These are phyloP conservation scores for Psidium friedrichsthalianum DNA, from an alignment of 345 rosid genomes.

Conservation along the genomic window DNA sequence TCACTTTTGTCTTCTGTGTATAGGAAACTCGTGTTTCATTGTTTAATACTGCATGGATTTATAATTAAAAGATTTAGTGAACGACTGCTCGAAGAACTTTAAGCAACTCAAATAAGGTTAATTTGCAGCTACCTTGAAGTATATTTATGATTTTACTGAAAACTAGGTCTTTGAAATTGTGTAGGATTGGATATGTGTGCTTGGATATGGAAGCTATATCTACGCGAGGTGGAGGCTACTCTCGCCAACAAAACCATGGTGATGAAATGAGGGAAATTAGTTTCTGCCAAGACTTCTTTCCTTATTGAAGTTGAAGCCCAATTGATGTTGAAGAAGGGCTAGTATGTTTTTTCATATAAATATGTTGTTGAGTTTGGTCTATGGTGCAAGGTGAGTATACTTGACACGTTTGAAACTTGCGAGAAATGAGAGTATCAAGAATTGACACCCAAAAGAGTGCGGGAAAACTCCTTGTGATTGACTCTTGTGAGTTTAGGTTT, in stretches of 20 bases:
- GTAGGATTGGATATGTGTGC: not conserved
- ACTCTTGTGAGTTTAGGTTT: not conserved
- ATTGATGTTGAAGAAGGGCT: too few relatives aligned
- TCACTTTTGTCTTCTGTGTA: not conserved
- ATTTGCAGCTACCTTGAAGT: not conserved
- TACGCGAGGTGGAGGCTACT: too few relatives aligned
- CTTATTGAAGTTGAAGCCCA: too few relatives aligned
- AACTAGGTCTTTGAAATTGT: not conserved
- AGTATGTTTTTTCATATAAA: too few relatives aligned
- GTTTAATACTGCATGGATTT: not conserved
- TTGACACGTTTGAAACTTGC: not conserved
- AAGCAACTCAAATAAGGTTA: too few relatives aligned
- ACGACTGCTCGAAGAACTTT: too few relatives aligned
- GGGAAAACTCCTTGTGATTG: not conserved
- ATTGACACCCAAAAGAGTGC: not conserved
- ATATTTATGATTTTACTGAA: not conserved
- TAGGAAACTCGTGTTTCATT: not conserved
- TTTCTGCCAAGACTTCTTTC: not conserved
- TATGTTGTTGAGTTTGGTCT: too few relatives aligned
- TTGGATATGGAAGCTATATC: not conserved
- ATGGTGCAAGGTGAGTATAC: not conserved
- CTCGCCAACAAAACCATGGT: not conserved
- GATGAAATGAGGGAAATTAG: not conserved
- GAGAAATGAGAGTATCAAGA: not conserved
- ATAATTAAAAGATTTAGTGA: not conserved